A percentile compares a stretch with the other conserved stretches of the same genome.
Conservation (phyloP, 108 stramenopile genomes). For the Fragilaria crotonensis region DNA sequence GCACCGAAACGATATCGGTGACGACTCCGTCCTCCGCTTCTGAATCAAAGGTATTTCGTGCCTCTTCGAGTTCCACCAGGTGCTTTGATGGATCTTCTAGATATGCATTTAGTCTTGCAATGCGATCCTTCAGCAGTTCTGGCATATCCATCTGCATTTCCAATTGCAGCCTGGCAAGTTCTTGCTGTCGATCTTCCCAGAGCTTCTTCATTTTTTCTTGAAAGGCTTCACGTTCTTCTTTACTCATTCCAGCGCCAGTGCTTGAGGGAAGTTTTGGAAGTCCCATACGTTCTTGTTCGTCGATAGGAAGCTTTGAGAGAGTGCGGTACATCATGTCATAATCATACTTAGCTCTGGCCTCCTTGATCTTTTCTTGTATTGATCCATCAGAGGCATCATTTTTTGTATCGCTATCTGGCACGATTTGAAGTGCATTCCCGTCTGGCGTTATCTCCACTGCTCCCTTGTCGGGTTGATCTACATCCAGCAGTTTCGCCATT, state of each 20-base stretch:
- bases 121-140: slow-evolving; percentile 50
- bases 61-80: slow-evolving; percentile 11
- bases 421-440: slow-evolving; percentile 11
- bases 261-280: slow-evolving; percentile 40
- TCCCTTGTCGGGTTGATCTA: slow-evolving; percentile 22
- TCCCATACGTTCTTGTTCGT: slow-evolving; percentile 68
- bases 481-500: slow-evolving; percentile 58
- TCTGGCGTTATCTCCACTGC: not conserved
- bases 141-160: slow-evolving; percentile 51
- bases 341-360: slow-evolving; percentile 28
- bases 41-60: not conserved
- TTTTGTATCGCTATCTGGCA: not conserved
- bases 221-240: slow-evolving; percentile 33
- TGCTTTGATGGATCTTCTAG: slow-evolving; percentile 30
- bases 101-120: slow-evolving; percentile 44
- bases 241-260: slow-evolving; percentile 8
- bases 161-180: slow-evolving; percentile 45
- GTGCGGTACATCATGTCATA: slow-evolving; percentile 84
- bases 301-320: slow-evolving; percentile 55
- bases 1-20: slow-evolving; percentile 39
- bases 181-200: slow-evolving; percentile 77
- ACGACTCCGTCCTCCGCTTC: slow-evolving; percentile 28
- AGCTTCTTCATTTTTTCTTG: slow-evolving; percentile 59
- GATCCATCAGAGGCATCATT: not conserved
- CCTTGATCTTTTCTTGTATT: not conserved